A percentile compares a stretch with the other conserved stretches of the same genome.
These are phyloP conservation scores for Scedosporium aurantiacum DNA, from an alignment of 2,329 filamentous ascomycete genomes.

Conservation along the genomic window DNA sequence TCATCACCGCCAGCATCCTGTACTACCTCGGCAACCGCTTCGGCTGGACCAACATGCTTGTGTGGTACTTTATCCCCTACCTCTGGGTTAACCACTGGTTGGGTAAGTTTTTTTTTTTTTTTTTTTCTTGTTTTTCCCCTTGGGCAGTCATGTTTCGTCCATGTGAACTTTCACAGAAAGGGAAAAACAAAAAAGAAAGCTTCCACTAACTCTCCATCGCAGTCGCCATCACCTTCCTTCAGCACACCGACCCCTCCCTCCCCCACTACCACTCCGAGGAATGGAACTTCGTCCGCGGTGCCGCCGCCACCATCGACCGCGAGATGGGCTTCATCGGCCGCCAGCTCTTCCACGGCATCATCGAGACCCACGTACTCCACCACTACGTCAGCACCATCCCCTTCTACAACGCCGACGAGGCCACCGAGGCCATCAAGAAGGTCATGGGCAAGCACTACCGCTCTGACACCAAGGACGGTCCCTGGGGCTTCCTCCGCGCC, in stretches of 20 bases:
- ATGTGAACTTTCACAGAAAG: neutral
- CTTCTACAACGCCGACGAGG: constrained; percentile 45
- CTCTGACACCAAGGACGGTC: constrained; percentile 63
- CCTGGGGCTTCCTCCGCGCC: constrained; percentile 71
- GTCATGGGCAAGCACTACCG: constrained; percentile 97
- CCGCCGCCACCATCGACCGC: constrained; percentile 90
- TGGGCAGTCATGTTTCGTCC: neutral
- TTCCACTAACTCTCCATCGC: neutral
- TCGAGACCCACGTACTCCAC: constrained; percentile 96
- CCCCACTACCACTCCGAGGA: constrained; percentile 80
- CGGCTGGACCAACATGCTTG: constrained; percentile 74
- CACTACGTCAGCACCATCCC: constrained; percentile 95
- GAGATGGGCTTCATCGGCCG: constrained; percentile 95
- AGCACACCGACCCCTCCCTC: constrained; percentile 90
- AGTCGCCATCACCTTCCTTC: constrained; percentile 95
- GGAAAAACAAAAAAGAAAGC: neutral
- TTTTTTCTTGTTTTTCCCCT: neutral
- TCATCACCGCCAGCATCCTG: constrained; percentile 50
- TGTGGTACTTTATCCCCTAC: constrained; percentile 95
- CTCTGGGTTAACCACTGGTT: constrained; percentile 99
- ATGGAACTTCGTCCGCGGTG: constrained; percentile 91
- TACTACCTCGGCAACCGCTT: constrained; percentile 63
- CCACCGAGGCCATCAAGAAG: constrained; percentile 64
- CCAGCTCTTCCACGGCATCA: constrained; percentile 83
- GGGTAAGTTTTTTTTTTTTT: constrained; percentile 46